These are phyloP conservation scores for Coffea canephora DNA, from an alignment of 257 asterid genomes.

Conservation along the genomic window DNA sequence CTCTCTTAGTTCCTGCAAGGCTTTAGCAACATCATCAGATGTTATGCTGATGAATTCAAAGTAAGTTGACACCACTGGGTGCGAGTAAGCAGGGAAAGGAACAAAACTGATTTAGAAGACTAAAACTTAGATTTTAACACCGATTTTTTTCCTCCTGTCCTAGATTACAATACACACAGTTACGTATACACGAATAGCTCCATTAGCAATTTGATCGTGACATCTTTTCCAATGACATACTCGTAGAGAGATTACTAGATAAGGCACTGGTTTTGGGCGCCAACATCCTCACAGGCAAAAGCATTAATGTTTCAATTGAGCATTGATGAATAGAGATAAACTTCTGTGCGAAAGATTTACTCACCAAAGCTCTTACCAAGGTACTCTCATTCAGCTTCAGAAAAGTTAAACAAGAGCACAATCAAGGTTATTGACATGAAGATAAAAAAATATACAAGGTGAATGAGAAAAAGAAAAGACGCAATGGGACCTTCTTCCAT, in stretches of 20 bases:
- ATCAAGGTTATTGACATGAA: conserved; percentile 19
- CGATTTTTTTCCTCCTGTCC: background rate
- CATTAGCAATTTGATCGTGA: background rate
- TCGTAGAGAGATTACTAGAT: background rate
- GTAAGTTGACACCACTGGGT: background rate
- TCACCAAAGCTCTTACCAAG: conserved; percentile 85
- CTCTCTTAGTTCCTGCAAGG: conserved; percentile 67
- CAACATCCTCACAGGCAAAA: background rate
- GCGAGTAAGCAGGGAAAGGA: background rate
- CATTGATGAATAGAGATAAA: background rate
- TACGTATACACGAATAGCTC: background rate
- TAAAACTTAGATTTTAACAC: background rate
- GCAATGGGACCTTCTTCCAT: conserved; percentile 57
- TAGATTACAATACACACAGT: background rate
- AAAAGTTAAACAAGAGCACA: conserved; percentile 19
- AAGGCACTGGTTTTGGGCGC: no score
- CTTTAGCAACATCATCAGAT: conserved; percentile 7
- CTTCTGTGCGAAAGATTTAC: conserved; percentile 18
- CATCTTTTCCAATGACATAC: background rate
- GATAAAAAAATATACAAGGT: background rate
- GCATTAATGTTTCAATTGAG: background rate
- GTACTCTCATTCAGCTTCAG: conserved; percentile 75
- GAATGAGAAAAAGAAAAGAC: background rate
- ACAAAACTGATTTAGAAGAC: no score
- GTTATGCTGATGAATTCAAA: background rate